Evolutionary conservation across 208 protist species (phyloP).

Genomic region (Crithidia sp.): DNA sequence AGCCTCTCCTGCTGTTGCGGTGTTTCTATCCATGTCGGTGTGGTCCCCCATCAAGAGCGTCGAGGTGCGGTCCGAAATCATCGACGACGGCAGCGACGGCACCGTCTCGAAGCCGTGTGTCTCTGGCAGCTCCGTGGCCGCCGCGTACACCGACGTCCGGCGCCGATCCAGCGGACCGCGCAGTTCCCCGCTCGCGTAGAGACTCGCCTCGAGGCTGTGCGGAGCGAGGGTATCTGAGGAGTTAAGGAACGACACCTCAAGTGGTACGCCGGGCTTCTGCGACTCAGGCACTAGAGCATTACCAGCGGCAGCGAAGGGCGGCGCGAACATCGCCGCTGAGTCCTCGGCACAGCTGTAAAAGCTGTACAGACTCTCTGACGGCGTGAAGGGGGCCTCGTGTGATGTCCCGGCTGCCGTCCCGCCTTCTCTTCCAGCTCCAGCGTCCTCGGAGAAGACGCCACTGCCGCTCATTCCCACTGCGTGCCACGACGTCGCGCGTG

Average conservation of each 20-base stretch:
- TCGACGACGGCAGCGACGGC: conserved; percentile 4
- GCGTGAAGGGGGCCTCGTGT: background rate
- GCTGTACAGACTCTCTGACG: conserved; percentile 4
- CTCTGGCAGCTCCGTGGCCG: background rate
- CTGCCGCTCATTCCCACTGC: background rate
- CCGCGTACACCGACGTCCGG: background rate
- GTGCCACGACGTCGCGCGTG: conserved; percentile 2
- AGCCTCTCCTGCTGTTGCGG: background rate
- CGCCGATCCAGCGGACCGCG: background rate
- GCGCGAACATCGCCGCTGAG: background rate
- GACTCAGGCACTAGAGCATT: no score
- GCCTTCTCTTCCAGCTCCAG: background rate
- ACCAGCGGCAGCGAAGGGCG: no score
- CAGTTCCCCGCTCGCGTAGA: background rate
- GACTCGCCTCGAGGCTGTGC: conserved; percentile 19
- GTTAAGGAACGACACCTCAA: background rate
- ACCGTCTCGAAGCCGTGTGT: conserved; percentile 17
- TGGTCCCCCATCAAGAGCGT: background rate
- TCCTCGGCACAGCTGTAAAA: background rate
- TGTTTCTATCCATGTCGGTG: background rate
- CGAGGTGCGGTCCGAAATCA: conserved; percentile 3
- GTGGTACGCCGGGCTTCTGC: background rate
- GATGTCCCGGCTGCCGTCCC: background rate
- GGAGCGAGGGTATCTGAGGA: background rate
- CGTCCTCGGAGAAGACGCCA: background rate